These are phyloP conservation scores for Fusarium veterinarium DNA, from an alignment of 2,329 filamentous ascomycete genomes.

Conservation along the genomic window DNA sequence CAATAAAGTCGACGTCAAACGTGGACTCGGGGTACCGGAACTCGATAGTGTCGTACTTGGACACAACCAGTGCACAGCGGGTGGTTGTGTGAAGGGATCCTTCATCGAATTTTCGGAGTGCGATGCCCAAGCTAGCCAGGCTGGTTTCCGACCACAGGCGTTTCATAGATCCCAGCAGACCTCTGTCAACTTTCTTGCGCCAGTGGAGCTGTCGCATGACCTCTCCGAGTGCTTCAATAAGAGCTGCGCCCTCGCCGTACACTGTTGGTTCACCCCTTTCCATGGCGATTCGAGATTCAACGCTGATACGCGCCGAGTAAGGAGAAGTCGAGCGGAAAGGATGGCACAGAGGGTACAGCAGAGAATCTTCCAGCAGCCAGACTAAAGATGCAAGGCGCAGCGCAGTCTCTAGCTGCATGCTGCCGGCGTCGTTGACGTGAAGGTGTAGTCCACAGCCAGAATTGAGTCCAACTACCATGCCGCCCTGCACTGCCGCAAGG, in stretches of 20 bases:
- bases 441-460: slow-evolving; percentile 43
- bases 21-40: slow-evolving; percentile 46
- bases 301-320: slow-evolving; percentile 31
- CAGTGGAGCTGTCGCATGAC: slow-evolving; percentile 8
- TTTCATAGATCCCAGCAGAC: slow-evolving; percentile 23
- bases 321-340: slow-evolving; percentile 35
- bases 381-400: slow-evolving; percentile 36
- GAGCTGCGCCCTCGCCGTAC: slow-evolving; percentile 14
- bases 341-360: slow-evolving; percentile 42
- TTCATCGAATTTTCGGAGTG: slow-evolving; percentile 39
- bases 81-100: slow-evolving; percentile 38
- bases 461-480: slow-evolving; percentile 42
- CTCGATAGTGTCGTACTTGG: slow-evolving; percentile 42
- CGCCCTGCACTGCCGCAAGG: slow-evolving; percentile 28
- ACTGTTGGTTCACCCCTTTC: slow-evolving; percentile 1
- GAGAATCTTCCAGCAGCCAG: slow-evolving; percentile 36
- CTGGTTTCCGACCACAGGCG: slow-evolving; percentile 30
- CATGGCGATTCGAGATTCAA: slow-evolving; percentile 31
- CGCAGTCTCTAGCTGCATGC: slow-evolving; percentile 32
- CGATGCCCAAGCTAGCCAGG: slow-evolving; percentile 15
- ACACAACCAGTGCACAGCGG: slow-evolving; percentile 41
- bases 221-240: slow-evolving; percentile 4
- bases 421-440: slow-evolving; percentile 39
- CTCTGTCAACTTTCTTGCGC: slow-evolving; percentile 20
- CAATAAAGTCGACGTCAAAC: slow-evolving; percentile 43